Percentiles rank a stretch among this genome's conserved stretches.
Conservation (phyloP, 2,329 filamentous ascomycete genomes). For the Hypomyces perniciosus region DNA sequence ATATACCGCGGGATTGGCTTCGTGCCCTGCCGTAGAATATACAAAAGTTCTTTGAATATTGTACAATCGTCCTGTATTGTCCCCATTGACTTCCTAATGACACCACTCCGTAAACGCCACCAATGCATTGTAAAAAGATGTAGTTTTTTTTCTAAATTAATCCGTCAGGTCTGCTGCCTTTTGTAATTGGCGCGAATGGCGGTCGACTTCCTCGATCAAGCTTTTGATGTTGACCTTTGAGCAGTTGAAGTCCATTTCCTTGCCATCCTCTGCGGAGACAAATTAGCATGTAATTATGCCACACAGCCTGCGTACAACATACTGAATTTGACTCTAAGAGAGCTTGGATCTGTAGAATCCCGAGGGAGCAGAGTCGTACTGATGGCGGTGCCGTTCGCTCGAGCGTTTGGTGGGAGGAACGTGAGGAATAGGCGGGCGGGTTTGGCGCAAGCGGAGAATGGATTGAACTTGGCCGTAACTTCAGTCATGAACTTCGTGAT, state of each 20-base stretch:
- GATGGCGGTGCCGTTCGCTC: constrained; percentile 67
- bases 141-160: constrained; percentile 19
- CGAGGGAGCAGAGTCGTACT: constrained; percentile 70
- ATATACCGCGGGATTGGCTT: constrained; percentile 12
- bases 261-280: constrained; percentile 69
- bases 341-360: constrained; percentile 60
- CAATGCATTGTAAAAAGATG: constrained; percentile 22
- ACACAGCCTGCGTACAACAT: constrained; percentile 26
- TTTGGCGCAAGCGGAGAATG: constrained; percentile 73
- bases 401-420: constrained; percentile 72
- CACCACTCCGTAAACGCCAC: constrained; percentile 27
- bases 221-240: constrained; percentile 79
- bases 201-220: constrained; percentile 80
- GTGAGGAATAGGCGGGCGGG: constrained; percentile 85
- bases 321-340: constrained; percentile 82
- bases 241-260: constrained; percentile 77
- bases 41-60: constrained; percentile 19
- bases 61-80: constrained; percentile 12
- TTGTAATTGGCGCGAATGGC: constrained; percentile 76
- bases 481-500: constrained; percentile 83
- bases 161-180: constrained; percentile 73
- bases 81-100: constrained; percentile 9
- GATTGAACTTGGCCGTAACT: constrained; percentile 84
- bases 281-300: constrained; percentile 18
- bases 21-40: constrained; percentile 20